Conservation (phyloP, 441 rosid genomes). For the Cnidoscolus chayamansa region DNA sequence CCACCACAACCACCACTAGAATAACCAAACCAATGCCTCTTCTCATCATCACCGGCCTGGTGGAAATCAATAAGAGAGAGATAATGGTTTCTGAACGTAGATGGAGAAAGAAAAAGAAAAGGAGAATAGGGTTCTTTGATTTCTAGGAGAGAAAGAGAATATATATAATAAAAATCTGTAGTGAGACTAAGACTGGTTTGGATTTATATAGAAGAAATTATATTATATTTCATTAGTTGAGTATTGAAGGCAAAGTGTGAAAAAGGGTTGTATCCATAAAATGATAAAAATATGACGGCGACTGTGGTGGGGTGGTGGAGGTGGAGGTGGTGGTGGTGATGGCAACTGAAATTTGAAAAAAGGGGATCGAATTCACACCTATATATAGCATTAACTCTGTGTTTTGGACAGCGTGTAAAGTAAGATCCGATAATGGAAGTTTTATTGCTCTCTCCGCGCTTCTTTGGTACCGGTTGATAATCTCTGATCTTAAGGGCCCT, state of each 20-base stretch:
- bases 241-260: not conserved
- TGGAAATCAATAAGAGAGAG: not conserved
- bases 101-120: too few relatives aligned
- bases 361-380: conserved; percentile 5
- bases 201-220: not conserved
- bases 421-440: too few relatives aligned
- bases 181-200: not conserved
- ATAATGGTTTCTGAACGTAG: too few relatives aligned
- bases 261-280: not conserved
- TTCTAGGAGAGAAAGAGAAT: too few relatives aligned
- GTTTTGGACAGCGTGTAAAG: too few relatives aligned
- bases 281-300: not conserved
- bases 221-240: too few relatives aligned
- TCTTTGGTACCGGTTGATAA: too few relatives aligned
- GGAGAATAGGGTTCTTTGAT: too few relatives aligned
- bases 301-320: not conserved
- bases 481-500: too few relatives aligned
- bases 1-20: conserved; percentile 10
- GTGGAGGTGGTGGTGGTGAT: not conserved
- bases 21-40: conserved; percentile 26
- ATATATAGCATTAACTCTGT: too few relatives aligned
- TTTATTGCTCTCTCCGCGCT: too few relatives aligned
- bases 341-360: not conserved
- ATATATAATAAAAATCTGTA: too few relatives aligned
- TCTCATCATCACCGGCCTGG: conserved; percentile 12